Conservation (phyloP, 2,329 filamentous ascomycete genomes). For the Capronia coronata region DNA sequence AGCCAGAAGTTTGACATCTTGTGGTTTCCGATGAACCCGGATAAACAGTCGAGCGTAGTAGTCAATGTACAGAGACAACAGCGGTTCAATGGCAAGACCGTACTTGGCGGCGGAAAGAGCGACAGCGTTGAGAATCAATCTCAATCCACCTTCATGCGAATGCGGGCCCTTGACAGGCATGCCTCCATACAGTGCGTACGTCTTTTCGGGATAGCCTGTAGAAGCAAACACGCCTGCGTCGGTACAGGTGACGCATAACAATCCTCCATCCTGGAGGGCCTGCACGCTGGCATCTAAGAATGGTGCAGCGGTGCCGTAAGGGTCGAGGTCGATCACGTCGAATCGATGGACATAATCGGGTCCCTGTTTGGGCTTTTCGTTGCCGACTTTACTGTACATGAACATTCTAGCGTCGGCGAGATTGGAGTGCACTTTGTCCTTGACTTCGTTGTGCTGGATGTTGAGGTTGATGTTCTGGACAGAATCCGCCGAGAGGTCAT, state of each 20-base stretch:
- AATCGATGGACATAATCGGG: constrained; percentile 54
- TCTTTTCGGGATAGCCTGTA: constrained; percentile 88
- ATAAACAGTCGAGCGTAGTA: constrained; percentile 92
- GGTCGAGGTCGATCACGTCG: constrained; percentile 93
- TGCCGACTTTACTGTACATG: constrained; percentile 71
- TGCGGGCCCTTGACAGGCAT: constrained; percentile 75
- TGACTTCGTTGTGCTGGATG: constrained; percentile 71
- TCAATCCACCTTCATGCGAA: constrained; percentile 82
- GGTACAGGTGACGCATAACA: constrained; percentile 93
- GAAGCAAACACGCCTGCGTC: constrained; percentile 94
- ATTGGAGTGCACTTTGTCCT: constrained; percentile 63
- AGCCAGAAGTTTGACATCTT: constrained; percentile 81
- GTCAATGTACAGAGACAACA: constrained; percentile 89
- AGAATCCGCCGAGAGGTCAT: constrained; percentile 75
- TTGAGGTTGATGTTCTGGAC: constrained; percentile 78
- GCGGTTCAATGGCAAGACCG: constrained; percentile 79
- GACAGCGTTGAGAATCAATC: constrained; percentile 76
- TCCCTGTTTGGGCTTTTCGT: constrained; percentile 32
- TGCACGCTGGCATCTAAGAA: constrained; percentile 91
- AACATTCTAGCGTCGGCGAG: constrained; percentile 79
- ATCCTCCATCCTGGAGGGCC: constrained; percentile 75
- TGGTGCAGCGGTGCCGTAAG: constrained; percentile 85
- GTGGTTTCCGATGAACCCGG: constrained; percentile 68
- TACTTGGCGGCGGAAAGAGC: constrained; percentile 76
- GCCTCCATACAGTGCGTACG: constrained; percentile 88